Percentiles rank a stretch among this genome's conserved stretches.
Evolutionary conservation across 768 basidiomycete species (phyloP).

Genomic region (Tubosaeta sp.): DNA sequence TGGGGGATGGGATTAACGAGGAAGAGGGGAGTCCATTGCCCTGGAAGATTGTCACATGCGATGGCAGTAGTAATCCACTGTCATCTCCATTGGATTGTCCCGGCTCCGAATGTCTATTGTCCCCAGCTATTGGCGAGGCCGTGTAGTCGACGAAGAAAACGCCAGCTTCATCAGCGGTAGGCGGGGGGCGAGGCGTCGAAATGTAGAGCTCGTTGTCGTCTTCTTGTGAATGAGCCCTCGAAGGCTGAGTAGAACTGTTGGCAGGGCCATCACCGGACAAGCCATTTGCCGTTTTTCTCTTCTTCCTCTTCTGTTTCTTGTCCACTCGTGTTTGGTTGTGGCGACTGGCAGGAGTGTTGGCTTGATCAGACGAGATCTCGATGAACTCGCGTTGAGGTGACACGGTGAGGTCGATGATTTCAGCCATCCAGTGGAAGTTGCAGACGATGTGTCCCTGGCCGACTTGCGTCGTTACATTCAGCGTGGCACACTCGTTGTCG

Average conservation of each 20-base stretch:
- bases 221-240: constrained; percentile 19
- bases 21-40: constrained; percentile 34
- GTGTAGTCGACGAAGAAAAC: constrained; percentile 51
- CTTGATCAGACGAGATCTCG: constrained; percentile 29
- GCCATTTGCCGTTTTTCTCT: constrained; percentile 20
- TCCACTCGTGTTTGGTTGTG: constrained; percentile 10
- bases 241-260: constrained; percentile 15
- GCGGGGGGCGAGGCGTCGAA: constrained; percentile 23
- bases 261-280: constrained; percentile 7
- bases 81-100: constrained; percentile 17
- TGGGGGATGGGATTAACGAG: constrained; percentile 42
- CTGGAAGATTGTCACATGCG: constrained; percentile 59
- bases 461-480: not conserved
- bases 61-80: constrained; percentile 50
- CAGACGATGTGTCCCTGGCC: not conserved
- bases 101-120: constrained; percentile 6
- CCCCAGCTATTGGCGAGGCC: constrained; percentile 35
- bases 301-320: constrained; percentile 27
- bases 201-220: constrained; percentile 1
- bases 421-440: constrained; percentile 18
- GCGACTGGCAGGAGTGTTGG: not conserved
- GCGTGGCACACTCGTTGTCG: too few species aligned
- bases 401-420: constrained; percentile 33
- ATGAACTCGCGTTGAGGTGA: constrained; percentile 28
- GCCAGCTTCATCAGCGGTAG: not conserved